Evolutionary conservation across 2,329 filamentous ascomycete species (phyloP).

Genomic region (Pseudopithomyces maydicus): DNA sequence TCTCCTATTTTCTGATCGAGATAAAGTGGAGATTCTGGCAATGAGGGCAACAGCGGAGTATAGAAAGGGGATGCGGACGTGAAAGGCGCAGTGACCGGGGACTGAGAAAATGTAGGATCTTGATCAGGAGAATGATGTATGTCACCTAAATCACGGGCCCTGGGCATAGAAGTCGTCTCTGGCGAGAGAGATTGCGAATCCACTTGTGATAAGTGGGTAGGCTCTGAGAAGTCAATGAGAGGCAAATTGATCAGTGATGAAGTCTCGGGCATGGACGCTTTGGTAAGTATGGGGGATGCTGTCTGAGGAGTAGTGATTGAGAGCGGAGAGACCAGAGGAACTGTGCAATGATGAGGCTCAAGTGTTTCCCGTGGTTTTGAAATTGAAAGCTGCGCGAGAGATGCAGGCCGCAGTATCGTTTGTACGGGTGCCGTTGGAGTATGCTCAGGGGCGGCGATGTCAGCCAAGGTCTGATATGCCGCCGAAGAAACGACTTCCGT

Average conservation of each 20-base stretch:
- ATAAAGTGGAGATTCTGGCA: not conserved
- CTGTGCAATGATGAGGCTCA: not conserved
- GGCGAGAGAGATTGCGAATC: not conserved
- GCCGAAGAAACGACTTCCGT: constrained; percentile 16
- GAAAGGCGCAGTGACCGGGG: constrained; percentile 10
- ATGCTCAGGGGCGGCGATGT: not conserved
- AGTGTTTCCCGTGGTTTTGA: not conserved
- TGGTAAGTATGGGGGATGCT: constrained; percentile 12
- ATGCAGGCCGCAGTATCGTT: constrained; percentile 1
- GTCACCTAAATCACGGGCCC: not conserved
- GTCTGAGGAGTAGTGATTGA: constrained; percentile 13
- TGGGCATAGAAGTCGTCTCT: not conserved
- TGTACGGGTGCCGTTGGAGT: not conserved
- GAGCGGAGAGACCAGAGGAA: constrained; percentile 7
- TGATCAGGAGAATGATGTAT: not conserved
- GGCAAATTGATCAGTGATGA: constrained; percentile 21
- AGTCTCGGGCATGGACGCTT: constrained; percentile 19
- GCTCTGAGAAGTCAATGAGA: not conserved
- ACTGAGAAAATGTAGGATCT: not conserved
- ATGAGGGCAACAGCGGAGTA: not conserved
- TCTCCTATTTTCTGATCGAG: not conserved
- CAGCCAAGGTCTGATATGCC: constrained; percentile 8
- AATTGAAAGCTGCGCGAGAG: not conserved
- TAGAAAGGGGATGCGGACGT: constrained; percentile 11
- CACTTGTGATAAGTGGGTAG: not conserved